These are phyloP conservation scores for Dianthus caryophyllus DNA, from an alignment of 148 eudicot species.

Conservation along the genomic window DNA sequence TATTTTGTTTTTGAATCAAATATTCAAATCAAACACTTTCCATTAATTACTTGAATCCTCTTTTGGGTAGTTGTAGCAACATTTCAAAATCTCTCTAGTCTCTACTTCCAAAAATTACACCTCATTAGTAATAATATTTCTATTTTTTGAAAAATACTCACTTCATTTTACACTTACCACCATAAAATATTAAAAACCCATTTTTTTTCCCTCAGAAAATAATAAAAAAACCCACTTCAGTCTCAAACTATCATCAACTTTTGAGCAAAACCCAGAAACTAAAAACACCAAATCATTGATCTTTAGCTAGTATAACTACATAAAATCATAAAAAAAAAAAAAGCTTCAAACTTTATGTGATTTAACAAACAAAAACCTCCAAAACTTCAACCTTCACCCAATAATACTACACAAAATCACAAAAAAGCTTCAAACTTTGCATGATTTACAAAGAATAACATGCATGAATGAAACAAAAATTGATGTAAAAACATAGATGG, in stretches of 20 bases:
- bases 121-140: no score
- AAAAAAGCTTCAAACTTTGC: slow-evolving; percentile 1
- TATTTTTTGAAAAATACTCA: slow-evolving; percentile 20
- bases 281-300: background rate
- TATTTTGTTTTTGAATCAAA: background rate
- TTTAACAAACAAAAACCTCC: background rate
- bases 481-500: slow-evolving; percentile 39
- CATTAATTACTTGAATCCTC: background rate
- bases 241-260: background rate
- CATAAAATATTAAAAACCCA: background rate
- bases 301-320: background rate
- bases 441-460: slow-evolving; percentile 21
- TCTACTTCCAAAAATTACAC: no score
- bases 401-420: background rate
- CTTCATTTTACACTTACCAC: no score
- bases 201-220: background rate
- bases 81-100: background rate
- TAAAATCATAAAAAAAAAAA: background rate
- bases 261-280: slow-evolving; percentile 6
- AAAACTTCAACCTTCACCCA: background rate
- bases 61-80: background rate
- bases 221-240: background rate
- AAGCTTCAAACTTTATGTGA: slow-evolving; percentile 8
- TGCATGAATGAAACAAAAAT: slow-evolving; percentile 57
- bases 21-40: background rate